Evolutionary conservation across 2,329 filamentous ascomycete genomes (phyloP).

Genomic region (Tricladium varicosporioides): DNA sequence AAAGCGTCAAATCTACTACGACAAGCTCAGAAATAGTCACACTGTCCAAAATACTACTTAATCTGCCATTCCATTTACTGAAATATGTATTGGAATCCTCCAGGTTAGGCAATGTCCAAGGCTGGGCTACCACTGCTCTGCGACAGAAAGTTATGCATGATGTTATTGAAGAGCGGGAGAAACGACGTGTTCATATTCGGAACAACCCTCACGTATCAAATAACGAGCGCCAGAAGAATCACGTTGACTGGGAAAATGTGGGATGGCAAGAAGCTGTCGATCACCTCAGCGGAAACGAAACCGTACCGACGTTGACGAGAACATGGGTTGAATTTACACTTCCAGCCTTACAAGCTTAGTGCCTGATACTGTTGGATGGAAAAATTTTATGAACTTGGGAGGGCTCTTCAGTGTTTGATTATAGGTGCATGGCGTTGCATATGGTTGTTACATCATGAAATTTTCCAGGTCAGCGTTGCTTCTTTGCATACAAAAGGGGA

Average conservation of each 20-base stretch:
- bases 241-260: conserved; percentile 31
- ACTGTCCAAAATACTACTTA: conserved; percentile 66
- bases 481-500: conserved; percentile 6
- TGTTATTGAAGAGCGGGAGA: conserved; percentile 57
- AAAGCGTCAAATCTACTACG: conserved; percentile 32
- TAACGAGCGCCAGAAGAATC: conserved; percentile 27
- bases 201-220: conserved; percentile 25
- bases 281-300: conserved; percentile 21
- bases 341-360: conserved; percentile 9
- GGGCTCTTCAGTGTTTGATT: conserved; percentile 19
- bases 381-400: conserved; percentile 10
- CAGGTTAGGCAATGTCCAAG: conserved; percentile 50
- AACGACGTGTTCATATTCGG: conserved; percentile 41
- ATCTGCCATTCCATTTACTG: conserved; percentile 66
- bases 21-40: conserved; percentile 38
- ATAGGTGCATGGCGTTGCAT: conserved; percentile 25
- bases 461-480: conserved; percentile 2
- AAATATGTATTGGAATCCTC: conserved; percentile 64
- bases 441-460: conserved; percentile 9
- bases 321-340: conserved; percentile 29
- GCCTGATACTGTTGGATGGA: conserved; percentile 7
- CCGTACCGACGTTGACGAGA: conserved; percentile 23
- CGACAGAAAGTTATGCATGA: conserved; percentile 48
- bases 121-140: conserved; percentile 46
- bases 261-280: conserved; percentile 35